Conservation (phyloP, 2,329 filamentous ascomycete genomes). For the Fusarium beomiforme region DNA sequence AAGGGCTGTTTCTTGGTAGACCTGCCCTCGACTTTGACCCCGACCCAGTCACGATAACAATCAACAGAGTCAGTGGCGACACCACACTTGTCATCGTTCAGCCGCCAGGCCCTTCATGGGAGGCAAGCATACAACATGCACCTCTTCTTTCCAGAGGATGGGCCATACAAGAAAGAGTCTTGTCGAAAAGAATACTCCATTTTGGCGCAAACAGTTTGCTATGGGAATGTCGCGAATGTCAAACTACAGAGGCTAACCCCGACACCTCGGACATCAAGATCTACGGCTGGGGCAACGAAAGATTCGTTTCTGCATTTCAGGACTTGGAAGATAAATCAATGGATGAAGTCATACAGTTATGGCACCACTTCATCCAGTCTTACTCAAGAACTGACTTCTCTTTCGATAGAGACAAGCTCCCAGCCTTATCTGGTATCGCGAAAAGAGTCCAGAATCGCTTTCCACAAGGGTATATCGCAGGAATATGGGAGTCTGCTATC, state of each 20-base stretch:
- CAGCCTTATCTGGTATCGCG: neutral
- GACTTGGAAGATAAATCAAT: rapidly evolving
- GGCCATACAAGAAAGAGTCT: neutral
- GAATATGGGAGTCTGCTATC: neutral
- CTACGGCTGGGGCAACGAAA: neutral
- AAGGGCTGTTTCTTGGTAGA: neutral
- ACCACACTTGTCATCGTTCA: neutral
- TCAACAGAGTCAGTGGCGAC: neutral
- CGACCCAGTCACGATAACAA: neutral
- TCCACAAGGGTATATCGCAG: neutral
- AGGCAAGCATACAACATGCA: neutral
- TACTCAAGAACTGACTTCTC: neutral
- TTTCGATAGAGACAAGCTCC: neutral
- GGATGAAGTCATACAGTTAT: neutral
- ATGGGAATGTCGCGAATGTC: neutral
- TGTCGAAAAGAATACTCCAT: neutral
- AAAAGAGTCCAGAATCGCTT: neutral
- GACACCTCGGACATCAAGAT: rapidly evolving
- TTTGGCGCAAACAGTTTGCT: neutral
- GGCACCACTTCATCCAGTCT: neutral
- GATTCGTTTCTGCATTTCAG: neutral
- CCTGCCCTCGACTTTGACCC: neutral
- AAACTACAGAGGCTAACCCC: neutral
- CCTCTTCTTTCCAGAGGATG: neutral
- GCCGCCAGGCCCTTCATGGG: neutral